These are phyloP conservation scores for Suaeda aralocaspica DNA, from an alignment of 148 eudicot genomes.

Conservation along the genomic window DNA sequence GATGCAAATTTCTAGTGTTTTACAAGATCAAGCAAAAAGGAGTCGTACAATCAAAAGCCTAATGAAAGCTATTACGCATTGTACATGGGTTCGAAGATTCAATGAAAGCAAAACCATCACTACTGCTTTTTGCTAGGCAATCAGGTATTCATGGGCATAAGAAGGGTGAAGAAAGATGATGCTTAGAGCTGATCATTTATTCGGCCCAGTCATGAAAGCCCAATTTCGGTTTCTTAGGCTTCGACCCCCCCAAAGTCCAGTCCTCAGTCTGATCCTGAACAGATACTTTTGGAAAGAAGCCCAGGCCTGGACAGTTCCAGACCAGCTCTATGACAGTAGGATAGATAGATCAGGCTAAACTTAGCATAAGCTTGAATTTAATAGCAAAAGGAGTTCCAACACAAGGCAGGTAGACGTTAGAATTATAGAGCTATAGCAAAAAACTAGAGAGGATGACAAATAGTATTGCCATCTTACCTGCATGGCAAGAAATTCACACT, in stretches of 20 bases:
- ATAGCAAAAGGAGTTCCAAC: not conserved
- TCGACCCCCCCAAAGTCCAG: not conserved
- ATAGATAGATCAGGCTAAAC: not conserved
- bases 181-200: not conserved
- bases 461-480: conserved; percentile 46
- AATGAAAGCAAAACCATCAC: not conserved
- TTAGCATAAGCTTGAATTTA: not conserved
- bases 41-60: not conserved
- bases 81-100: not conserved
- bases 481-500: conserved; percentile 98
- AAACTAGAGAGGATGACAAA: conserved; percentile 8
- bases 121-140: not conserved
- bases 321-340: not conserved
- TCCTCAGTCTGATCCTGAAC: not conserved
- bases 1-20: not conserved
- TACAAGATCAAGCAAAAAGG: not conserved
- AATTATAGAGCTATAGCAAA: not conserved
- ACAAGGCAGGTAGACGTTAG: not conserved
- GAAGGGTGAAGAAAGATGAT: not conserved
- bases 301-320: not conserved
- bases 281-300: not conserved
- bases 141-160: not conserved
- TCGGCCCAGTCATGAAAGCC: not conserved
- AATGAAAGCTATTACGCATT: not conserved
- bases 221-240: not conserved